Percentiles rank a stretch among this genome's conserved stretches.
Conservation (phyloP, 805 yeast species). For the Saccharomycopsis sp. region DNA sequence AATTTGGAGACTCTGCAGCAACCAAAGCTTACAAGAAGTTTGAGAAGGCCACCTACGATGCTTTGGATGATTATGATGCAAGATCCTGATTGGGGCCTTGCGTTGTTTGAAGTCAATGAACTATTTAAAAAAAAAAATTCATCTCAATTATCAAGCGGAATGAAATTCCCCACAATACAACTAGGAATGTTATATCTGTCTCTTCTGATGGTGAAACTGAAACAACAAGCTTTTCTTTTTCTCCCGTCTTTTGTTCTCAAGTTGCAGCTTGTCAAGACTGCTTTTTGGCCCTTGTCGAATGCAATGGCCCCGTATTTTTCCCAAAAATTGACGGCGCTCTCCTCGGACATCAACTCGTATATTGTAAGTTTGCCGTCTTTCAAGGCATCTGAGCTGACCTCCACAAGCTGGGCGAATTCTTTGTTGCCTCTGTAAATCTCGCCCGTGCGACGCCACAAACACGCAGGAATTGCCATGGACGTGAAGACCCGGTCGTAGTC, state of each 20-base stretch:
- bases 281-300: conserved; percentile 90
- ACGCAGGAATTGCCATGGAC: conserved; percentile 96
- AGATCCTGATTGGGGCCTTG: too few species aligned
- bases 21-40: too few species aligned
- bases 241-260: conserved; percentile 75
- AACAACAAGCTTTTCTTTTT: conserved; percentile 77
- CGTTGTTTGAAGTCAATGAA: too few species aligned
- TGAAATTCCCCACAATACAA: conserved; percentile 91
- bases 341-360: conserved; percentile 90
- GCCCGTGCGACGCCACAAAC: conserved; percentile 95
- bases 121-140: too few species aligned
- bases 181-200: conserved; percentile 93
- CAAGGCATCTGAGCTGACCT: conserved; percentile 79
- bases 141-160: conserved; percentile 46
- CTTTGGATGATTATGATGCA: too few species aligned
- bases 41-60: too few species aligned
- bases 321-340: conserved; percentile 95
- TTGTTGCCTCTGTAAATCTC: conserved; percentile 92
- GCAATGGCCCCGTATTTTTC: conserved; percentile 96
- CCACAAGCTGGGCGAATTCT: conserved; percentile 90
- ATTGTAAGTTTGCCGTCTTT: conserved; percentile 89
- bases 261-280: conserved; percentile 87
- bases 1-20: too few species aligned
- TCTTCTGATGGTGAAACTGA: conserved; percentile 85
- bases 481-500: conserved; percentile 94